These are phyloP conservation scores for Plectosphaerella sp. DNA, from an alignment of 2,329 filamentous ascomycete genomes.

Conservation along the genomic window DNA sequence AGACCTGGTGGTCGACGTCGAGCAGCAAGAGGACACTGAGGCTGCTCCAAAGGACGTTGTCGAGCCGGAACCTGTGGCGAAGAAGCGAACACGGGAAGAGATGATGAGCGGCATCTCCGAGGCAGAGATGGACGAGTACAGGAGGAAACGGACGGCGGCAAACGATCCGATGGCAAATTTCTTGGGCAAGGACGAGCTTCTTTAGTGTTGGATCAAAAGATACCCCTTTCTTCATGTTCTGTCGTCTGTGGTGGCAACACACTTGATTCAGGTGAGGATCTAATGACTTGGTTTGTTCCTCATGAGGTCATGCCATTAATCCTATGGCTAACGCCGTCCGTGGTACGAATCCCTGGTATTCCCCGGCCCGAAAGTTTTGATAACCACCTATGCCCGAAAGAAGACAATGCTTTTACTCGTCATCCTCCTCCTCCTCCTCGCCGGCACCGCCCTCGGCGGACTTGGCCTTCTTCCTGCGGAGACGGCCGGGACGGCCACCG, in stretches of 20 bases:
- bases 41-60: conserved; percentile 25
- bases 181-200: conserved; percentile 67
- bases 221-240: conserved; percentile 8
- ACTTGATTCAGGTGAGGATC: not conserved
- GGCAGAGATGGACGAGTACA: conserved; percentile 82
- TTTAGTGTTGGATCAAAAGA: conserved; percentile 15
- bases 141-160: conserved; percentile 66
- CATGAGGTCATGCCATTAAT: conserved; percentile 38
- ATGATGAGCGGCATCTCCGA: conserved; percentile 75
- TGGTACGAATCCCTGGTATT: conserved; percentile 35
- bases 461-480: conserved; percentile 99
- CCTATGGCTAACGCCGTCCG: conserved; percentile 48
- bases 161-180: conserved; percentile 86
- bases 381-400: conserved; percentile 11
- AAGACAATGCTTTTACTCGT: conserved; percentile 50
- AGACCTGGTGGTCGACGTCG: conserved; percentile 26
- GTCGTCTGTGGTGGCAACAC: not conserved
- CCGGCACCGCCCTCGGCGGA: conserved; percentile 82
- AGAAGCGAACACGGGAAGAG: conserved; percentile 74
- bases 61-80: conserved; percentile 28
- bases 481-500: conserved; percentile 93
- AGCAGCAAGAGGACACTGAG: conserved; percentile 13
- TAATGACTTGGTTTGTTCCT: not conserved
- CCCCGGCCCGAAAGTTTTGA: conserved; percentile 18
- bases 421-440: conserved; percentile 82